phyloP scores from a whole-genome alignment of 805 yeast species.

The Maudiozyma bulderi region DNA sequence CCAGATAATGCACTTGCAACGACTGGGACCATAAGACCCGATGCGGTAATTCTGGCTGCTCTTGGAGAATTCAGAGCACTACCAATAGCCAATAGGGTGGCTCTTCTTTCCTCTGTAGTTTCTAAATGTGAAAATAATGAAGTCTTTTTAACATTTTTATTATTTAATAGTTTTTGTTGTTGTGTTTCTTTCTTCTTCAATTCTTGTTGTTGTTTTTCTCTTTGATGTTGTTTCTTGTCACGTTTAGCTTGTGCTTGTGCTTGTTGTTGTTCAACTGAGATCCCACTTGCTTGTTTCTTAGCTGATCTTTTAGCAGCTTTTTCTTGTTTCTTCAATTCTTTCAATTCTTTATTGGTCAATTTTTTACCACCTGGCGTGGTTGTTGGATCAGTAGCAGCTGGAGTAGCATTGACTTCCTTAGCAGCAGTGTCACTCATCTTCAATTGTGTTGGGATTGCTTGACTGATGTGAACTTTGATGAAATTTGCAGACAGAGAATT shows the following conservation, averaged over 20 bases:
- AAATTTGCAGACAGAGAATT: background rate
- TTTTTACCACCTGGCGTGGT: conserved; percentile 14
- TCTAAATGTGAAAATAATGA: conserved; percentile 71
- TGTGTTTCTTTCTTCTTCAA: conserved; percentile 44
- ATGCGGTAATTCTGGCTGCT: conserved; percentile 28
- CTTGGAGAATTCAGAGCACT: conserved; percentile 27
- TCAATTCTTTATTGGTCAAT: conserved; percentile 68
- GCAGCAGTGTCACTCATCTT: background rate
- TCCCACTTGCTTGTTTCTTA: conserved; percentile 59
- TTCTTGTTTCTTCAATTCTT: conserved; percentile 80
- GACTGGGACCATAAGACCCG: conserved; percentile 28
- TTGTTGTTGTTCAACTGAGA: conserved; percentile 34
- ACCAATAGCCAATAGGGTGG: conserved; percentile 26
- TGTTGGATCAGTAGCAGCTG: background rate
- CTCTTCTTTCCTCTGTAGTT: conserved; percentile 64
- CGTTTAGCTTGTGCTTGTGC: conserved; percentile 34
- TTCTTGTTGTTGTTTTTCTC: conserved; percentile 40
- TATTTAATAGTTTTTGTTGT: conserved; percentile 33
- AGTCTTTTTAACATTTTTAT: conserved; percentile 36
- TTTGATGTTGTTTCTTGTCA: conserved; percentile 34
- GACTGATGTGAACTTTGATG: no score
- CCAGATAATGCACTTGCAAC: conserved; percentile 22
- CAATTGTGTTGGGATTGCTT: no score
- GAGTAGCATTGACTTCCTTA: background rate
- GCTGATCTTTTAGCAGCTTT: conserved; percentile 92